Evolutionary conservation across 1,284 basidiomycete species (phyloP).

Genomic region (Salmacisia buchloeana): DNA sequence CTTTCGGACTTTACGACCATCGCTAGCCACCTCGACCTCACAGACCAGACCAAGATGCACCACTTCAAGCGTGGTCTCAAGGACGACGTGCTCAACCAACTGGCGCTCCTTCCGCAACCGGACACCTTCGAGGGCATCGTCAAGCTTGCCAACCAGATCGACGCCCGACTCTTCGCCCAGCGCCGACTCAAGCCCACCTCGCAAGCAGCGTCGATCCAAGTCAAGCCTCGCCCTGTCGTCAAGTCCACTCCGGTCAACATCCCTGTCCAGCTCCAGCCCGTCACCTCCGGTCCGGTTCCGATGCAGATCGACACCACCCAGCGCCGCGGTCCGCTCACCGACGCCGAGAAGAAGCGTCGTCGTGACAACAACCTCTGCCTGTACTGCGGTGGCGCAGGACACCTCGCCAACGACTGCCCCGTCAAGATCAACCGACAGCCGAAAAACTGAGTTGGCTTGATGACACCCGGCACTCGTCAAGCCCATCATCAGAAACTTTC

Average conservation of each 20-base stretch:
- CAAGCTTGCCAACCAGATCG: no score
- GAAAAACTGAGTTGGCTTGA: conserved; percentile 3
- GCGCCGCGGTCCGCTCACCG: conserved; percentile 5
- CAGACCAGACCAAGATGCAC: no score
- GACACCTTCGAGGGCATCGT: no score
- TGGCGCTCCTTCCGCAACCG: no score
- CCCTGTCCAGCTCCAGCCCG: neutral
- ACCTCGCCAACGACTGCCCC: neutral
- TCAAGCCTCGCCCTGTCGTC: no score
- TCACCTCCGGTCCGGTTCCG: neutral
- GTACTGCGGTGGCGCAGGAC: neutral
- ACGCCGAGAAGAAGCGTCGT: neutral
- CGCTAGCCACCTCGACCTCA: neutral
- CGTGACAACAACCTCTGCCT: no score
- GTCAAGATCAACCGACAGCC: neutral
- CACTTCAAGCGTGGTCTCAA: no score
- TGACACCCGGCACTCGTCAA: conserved; percentile 1
- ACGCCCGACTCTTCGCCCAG: no score
- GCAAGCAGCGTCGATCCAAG: no score
- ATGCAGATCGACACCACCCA: neutral
- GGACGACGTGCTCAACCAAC: no score
- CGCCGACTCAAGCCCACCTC: no score
- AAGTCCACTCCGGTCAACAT: no score
- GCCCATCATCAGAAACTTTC: neutral
- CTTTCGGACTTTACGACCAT: neutral